phyloP scores from a whole-genome alignment of 2,329 filamentous ascomycete species.

The Alternaria dauci region DNA sequence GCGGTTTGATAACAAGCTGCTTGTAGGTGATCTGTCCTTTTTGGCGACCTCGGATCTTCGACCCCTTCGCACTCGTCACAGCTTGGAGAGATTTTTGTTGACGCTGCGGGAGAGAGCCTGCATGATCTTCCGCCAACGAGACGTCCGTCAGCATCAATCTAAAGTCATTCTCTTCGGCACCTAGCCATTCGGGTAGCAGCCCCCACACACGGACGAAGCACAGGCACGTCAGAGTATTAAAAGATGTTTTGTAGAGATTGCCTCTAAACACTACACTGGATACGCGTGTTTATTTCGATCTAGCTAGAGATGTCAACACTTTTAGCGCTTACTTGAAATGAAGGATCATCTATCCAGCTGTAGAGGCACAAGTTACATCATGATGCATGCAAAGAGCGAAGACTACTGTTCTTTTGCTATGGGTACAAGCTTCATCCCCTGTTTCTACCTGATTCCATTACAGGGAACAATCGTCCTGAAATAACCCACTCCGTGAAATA shows the following conservation, averaged over 20 bases:
- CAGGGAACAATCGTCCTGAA: not conserved
- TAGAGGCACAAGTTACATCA: not conserved
- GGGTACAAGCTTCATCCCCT: not conserved
- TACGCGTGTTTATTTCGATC: not conserved
- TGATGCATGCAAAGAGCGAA: not conserved
- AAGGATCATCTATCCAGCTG: not conserved
- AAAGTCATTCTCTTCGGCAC: not conserved
- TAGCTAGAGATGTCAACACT: not conserved
- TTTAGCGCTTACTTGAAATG: not conserved
- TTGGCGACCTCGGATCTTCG: not conserved
- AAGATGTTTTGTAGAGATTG: not conserved
- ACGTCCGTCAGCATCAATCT: not conserved
- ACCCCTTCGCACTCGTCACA: not conserved
- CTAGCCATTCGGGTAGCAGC: not conserved
- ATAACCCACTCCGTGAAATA: not conserved
- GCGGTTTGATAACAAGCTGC: not conserved
- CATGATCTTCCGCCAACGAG: conserved; percentile 2
- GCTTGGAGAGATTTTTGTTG: not conserved
- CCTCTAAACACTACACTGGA: not conserved
- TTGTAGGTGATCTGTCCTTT: not conserved
- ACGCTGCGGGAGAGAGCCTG: conserved; percentile 14
- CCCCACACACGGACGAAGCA: not conserved
- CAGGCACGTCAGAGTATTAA: not conserved
- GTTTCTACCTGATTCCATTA: not conserved
- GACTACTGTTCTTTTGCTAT: not conserved